A percentile compares a stretch with the other conserved stretches of the same genome.
Conservation (phyloP, 2,329 filamentous ascomycete genomes). For the Grosmannia serpens region DNA sequence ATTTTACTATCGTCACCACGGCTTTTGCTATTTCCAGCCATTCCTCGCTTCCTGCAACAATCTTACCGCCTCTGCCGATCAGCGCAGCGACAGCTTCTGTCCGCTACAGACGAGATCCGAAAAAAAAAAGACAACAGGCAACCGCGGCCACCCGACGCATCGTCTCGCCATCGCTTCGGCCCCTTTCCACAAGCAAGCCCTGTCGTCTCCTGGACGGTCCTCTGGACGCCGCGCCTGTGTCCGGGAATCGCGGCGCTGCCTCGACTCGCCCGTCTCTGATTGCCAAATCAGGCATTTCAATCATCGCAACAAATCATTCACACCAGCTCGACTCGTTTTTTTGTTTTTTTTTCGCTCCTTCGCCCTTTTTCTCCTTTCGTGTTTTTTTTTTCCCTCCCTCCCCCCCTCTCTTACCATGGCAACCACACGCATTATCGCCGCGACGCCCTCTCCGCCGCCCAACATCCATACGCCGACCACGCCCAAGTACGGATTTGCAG, state of each 20-base stretch:
- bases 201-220: background rate
- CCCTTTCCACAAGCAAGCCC: background rate
- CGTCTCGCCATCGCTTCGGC: background rate
- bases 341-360: background rate
- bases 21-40: background rate
- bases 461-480: conserved; percentile 55
- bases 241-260: background rate
- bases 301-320: background rate
- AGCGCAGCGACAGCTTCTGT: background rate
- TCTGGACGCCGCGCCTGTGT: background rate
- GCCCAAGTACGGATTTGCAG: conserved; percentile 54
- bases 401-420: background rate
- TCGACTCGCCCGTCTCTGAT: background rate
- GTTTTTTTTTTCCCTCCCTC: background rate
- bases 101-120: background rate
- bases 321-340: background rate
- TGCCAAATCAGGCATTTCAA: background rate
- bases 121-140: background rate
- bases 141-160: background rate
- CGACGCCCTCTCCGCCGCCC: conserved; percentile 50
- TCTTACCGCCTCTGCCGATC: background rate
- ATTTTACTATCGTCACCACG: background rate
- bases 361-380: background rate
- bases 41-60: background rate
- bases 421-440: conserved; percentile 15